A percentile compares a stretch with the other conserved stretches of the same genome.
phyloP scores from a whole-genome alignment of 129 eudicot genomes.

The Chrysanthemum seticuspe region DNA sequence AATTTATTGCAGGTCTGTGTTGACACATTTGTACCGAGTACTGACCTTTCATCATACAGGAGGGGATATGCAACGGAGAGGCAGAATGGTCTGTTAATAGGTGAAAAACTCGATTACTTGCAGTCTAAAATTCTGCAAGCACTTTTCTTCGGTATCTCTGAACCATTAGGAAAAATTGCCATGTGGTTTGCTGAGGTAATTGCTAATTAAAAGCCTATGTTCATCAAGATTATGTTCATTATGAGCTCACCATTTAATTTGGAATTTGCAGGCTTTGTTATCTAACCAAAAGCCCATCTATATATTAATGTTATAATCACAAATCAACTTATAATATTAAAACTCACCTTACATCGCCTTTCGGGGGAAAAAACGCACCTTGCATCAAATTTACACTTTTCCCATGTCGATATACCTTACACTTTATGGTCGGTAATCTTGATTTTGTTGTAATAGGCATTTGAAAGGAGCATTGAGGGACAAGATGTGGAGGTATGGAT shows the following conservation, averaged over 20 bases:
- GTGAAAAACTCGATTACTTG: slow-evolving; percentile 87
- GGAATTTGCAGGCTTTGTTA: background rate
- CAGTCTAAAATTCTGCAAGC: slow-evolving; percentile 81
- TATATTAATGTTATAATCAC: background rate
- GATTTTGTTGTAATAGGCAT: slow-evolving; percentile 38
- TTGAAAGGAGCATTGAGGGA: slow-evolving; percentile 40
- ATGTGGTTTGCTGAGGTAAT: slow-evolving; percentile 71
- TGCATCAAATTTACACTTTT: too few species aligned
- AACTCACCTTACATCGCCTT: background rate
- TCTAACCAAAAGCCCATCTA: background rate
- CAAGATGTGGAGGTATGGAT: slow-evolving; percentile 46
- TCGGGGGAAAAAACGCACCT: too few species aligned
- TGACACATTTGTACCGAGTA: slow-evolving; percentile 35
- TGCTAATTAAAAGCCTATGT: background rate
- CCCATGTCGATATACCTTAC: background rate
- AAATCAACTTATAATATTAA: background rate
- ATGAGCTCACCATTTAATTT: background rate
- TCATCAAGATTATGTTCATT: background rate
- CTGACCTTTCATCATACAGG: slow-evolving; percentile 58
- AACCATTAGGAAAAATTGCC: slow-evolving; percentile 66
- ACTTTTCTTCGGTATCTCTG: slow-evolving; percentile 51
- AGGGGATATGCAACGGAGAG: slow-evolving; percentile 92
- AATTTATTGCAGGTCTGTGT: slow-evolving; percentile 38
- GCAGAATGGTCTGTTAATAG: slow-evolving; percentile 80
- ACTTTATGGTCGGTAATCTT: background rate